A percentile compares a stretch with the other conserved stretches of the same genome.
Conservation (phyloP, 257 asterid species). For the Plantago elongata region DNA sequence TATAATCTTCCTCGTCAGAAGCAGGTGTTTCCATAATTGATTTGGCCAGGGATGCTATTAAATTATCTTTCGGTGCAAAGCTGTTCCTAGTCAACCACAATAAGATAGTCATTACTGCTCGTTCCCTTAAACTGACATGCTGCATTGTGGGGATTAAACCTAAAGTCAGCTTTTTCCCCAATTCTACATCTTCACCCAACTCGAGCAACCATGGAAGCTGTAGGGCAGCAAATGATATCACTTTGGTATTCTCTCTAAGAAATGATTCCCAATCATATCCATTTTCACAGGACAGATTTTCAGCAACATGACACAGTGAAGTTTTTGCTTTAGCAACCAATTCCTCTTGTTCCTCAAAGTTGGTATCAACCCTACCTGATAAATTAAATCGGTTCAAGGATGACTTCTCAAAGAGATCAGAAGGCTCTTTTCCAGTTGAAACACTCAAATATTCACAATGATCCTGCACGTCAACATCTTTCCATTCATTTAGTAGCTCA, state of each 20-base stretch:
- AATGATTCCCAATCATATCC: conserved; percentile 51
- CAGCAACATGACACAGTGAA: conserved; percentile 51
- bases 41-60: conserved; percentile 72
- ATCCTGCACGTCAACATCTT: conserved; percentile 84
- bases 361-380: conserved; percentile 33
- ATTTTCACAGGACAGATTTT: conserved; percentile 35
- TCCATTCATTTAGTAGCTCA: conserved; percentile 89
- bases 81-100: conserved; percentile 82
- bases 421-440: conserved; percentile 68
- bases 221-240: conserved; percentile 61
- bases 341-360: conserved; percentile 42
- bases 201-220: conserved; percentile 82
- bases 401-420: conserved; percentile 36
- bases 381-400: conserved; percentile 36
- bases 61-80: conserved; percentile 70
- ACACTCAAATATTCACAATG: conserved; percentile 64
- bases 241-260: conserved; percentile 60
- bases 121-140: conserved; percentile 52
- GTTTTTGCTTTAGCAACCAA: conserved; percentile 41
- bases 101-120: conserved; percentile 60
- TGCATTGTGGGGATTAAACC: conserved; percentile 41
- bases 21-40: conserved; percentile 84
- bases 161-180: conserved; percentile 38
- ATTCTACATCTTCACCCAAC: conserved; percentile 47
- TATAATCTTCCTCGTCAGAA: conserved; percentile 74